Evolutionary conservation across 495 filamentous ascomycete genomes (phyloP).

Genomic region (Neurospora sp.): DNA sequence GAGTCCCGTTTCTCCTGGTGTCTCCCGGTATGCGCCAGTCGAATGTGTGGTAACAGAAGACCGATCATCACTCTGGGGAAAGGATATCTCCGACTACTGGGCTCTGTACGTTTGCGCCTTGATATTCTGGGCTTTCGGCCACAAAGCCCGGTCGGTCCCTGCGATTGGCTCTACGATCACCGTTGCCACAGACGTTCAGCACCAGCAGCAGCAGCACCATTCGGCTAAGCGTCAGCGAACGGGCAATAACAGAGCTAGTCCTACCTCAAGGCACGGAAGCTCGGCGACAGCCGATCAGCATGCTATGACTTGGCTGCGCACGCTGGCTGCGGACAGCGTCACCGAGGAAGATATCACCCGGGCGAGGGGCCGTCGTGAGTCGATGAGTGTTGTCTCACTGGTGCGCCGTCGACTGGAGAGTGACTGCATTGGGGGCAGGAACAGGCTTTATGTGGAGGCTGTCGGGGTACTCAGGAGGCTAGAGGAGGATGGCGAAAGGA

Average conservation of each 20-base stretch:
- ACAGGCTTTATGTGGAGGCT: slow-evolving; percentile 34
- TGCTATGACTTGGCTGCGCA: slow-evolving; percentile 45
- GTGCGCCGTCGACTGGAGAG: slow-evolving; percentile 29
- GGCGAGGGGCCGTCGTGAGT: slow-evolving; percentile 22
- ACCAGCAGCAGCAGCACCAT: neutral
- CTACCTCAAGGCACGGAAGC: slow-evolving; percentile 30
- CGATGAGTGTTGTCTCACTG: slow-evolving; percentile 27
- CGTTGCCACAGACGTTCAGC: slow-evolving; percentile 56
- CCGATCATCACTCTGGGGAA: slow-evolving; percentile 8
- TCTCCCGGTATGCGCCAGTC: neutral
- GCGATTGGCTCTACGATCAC: slow-evolving; percentile 17
- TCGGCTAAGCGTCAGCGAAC: slow-evolving; percentile 35
- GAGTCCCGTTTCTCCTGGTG: neutral
- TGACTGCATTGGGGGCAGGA: slow-evolving; percentile 29
- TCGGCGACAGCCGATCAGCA: slow-evolving; percentile 32
- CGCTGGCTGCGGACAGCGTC: slow-evolving; percentile 51
- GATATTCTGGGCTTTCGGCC: slow-evolving; percentile 36
- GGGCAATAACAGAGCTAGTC: slow-evolving; percentile 59
- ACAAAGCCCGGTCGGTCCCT: slow-evolving; percentile 13
- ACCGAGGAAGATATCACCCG: slow-evolving; percentile 19
- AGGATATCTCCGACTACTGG: slow-evolving; percentile 40
- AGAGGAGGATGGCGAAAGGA: slow-evolving; percentile 26
- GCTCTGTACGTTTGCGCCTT: slow-evolving; percentile 37
- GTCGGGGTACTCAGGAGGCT: slow-evolving; percentile 33
- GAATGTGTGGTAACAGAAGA: neutral